Evolutionary conservation across 2,329 filamentous ascomycete species (phyloP).

Genomic region (Colletotrichum sp.): DNA sequence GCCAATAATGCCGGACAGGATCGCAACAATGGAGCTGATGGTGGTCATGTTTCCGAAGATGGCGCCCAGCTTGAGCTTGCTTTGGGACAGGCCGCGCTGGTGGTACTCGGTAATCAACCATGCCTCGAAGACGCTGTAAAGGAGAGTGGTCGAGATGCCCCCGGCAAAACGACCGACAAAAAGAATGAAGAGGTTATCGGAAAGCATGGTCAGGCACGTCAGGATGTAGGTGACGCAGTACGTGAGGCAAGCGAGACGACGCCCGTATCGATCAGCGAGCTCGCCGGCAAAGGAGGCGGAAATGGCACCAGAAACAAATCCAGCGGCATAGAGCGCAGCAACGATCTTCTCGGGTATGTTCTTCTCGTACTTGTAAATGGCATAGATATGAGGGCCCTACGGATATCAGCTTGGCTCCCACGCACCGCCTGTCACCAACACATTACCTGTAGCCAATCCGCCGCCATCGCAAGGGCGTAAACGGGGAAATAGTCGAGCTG

Average conservation of each 20-base stretch:
- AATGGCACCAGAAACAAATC: slow-evolving; percentile 54
- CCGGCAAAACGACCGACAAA: slow-evolving; percentile 60
- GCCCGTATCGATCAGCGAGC: slow-evolving; percentile 49
- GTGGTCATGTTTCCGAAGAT: slow-evolving; percentile 59
- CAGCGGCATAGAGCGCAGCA: slow-evolving; percentile 48
- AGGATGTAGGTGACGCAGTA: slow-evolving; percentile 59
- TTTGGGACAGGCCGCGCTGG: slow-evolving; percentile 44
- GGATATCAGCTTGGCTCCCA: background rate
- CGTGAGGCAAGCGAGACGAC: slow-evolving; percentile 54
- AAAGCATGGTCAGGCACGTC: slow-evolving; percentile 57
- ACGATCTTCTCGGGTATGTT: slow-evolving; percentile 46
- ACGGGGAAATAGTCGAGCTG: slow-evolving; percentile 28
- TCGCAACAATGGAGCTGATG: slow-evolving; percentile 60
- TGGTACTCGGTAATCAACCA: slow-evolving; percentile 66
- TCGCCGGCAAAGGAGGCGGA: slow-evolving; percentile 45
- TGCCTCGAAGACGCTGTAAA: slow-evolving; percentile 64
- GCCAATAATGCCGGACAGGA: slow-evolving; percentile 55
- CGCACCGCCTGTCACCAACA: background rate
- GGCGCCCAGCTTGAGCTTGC: slow-evolving; percentile 47
- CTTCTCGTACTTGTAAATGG: slow-evolving; percentile 57
- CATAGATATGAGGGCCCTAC: slow-evolving; percentile 54
- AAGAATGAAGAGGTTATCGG: slow-evolving; percentile 44
- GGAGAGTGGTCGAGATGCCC: slow-evolving; percentile 60
- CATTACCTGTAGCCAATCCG: slow-evolving; percentile 37
- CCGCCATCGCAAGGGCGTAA: slow-evolving; percentile 34